phyloP scores from a whole-genome alignment of 306 rosid genomes.

The Citrullus amarus region DNA sequence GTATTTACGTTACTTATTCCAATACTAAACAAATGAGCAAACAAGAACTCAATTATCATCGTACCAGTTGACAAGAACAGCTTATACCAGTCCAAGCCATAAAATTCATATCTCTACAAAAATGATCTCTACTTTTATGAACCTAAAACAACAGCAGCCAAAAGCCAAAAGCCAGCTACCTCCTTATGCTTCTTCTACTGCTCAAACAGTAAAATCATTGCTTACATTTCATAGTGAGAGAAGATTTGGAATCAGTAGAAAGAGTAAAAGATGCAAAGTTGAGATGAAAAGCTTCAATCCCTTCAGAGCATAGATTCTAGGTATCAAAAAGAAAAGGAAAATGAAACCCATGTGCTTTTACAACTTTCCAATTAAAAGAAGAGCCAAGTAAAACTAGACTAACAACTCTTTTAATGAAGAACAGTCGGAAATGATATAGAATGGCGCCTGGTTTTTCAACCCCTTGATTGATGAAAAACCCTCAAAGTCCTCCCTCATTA shows the following conservation, averaged over 20 bases:
- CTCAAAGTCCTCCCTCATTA: neutral
- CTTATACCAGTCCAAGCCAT: slow-evolving; percentile 43
- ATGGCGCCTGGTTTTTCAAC: neutral
- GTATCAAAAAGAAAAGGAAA: neutral
- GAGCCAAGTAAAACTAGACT: neutral
- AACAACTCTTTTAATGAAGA: neutral
- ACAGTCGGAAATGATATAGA: neutral
- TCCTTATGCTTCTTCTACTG: neutral
- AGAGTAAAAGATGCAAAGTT: neutral
- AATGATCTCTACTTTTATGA: neutral
- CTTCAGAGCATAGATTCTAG: slow-evolving; percentile 5
- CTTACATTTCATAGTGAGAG: neutral
- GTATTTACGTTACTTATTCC: slow-evolving; percentile 27
- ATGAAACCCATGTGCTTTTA: neutral
- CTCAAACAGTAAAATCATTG: neutral
- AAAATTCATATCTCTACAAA: slow-evolving; percentile 19
- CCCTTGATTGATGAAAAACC: neutral
- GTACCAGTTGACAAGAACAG: slow-evolving; percentile 28
- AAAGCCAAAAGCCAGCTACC: neutral
- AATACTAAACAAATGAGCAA: slow-evolving; percentile 13
- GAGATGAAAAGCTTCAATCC: slow-evolving; percentile 6
- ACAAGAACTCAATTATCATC: slow-evolving; percentile 26
- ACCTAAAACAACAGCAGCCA: neutral
- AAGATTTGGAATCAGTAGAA: neutral
- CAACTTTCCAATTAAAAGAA: neutral